Base-by-base conservation (phyloP, 1,284 basidiomycete genomes). In the Athelia sp. region DNA sequence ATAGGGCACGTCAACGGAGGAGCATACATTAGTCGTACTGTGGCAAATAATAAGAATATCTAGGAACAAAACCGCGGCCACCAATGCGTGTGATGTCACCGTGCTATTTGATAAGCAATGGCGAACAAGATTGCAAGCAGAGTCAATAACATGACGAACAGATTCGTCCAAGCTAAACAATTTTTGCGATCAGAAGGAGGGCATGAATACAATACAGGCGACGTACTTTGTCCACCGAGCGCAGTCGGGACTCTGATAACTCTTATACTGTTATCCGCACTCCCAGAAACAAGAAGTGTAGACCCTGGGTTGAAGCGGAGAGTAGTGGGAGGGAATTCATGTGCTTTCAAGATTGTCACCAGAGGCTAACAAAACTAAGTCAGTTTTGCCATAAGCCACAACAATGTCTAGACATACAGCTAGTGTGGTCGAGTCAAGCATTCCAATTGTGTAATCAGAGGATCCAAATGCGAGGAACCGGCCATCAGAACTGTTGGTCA, bases 251-350 rank as follows among this genome's bases (percentile, higher is more conserved):
- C 79, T 18, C 78, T 78, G 43, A 97, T 80, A 42, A 95, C 72
- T 22, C 96, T 83, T 21, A 98, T 73, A 1, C 88, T 85, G 64
- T 91, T 95, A 68, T 99, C 96, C 4, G 92, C 90, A 59, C 93
- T 93, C 3, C 90, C 94, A 4, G 92, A 93, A 19, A 94, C 79
- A n/a, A 99, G 78, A n/a, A 95, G 58, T 17, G 75, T 81, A 14
- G 87, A 87, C 3, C 82, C 75, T 0, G 93, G 88, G 63, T 89
- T 95, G 73, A 99, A 98, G 50, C 80, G 81, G 50, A 99, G 69
- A 1, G 88, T 85, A 0, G 96, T 99, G 1, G 93, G 83, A 2
- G 97, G 93, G 65, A 99, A 96, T 55, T 94, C 92, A 67, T 99
- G 97, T 0, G 95, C 90, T 65, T 93, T 90, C 45, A 98, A 74